phyloP scores from a whole-genome alignment of 2,329 filamentous ascomycete genomes.

The Cryoendolithus antarcticus region DNA sequence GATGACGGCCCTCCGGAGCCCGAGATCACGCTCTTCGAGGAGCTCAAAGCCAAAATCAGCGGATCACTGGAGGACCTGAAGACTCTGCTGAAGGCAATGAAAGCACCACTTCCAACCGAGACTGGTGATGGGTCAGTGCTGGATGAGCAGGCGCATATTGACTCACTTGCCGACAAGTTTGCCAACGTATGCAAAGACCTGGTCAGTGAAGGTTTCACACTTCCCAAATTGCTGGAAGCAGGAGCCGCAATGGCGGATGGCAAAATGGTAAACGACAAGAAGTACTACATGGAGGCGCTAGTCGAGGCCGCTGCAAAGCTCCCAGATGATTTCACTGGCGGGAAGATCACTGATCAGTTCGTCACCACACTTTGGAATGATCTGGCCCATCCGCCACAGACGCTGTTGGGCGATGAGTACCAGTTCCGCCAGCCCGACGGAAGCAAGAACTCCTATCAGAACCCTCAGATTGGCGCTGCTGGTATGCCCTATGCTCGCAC shows the following conservation, averaged over 20 bases:
- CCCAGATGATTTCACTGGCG: constrained; percentile 28
- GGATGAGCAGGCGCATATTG: constrained; percentile 14
- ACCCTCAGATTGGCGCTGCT: constrained; percentile 52
- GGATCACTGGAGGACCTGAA: constrained; percentile 16
- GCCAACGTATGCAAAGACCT: constrained; percentile 9
- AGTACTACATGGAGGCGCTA: constrained; percentile 48
- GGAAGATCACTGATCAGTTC: constrained; percentile 31
- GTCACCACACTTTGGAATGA: constrained; percentile 37
- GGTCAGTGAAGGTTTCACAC: constrained; percentile 1
- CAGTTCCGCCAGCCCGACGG: constrained; percentile 38
- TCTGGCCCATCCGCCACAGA: constrained; percentile 35
- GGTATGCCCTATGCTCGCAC: constrained; percentile 57
- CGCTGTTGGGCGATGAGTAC: constrained; percentile 30
- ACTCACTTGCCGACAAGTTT: constrained; percentile 8
- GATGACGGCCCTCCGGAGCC: constrained; percentile 7
- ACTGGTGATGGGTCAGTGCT: constrained; percentile 34
- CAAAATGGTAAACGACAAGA: constrained; percentile 47
- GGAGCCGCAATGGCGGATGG: constrained; percentile 26
- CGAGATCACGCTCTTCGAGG: constrained; percentile 14
- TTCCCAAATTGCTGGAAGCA: constrained; percentile 9
- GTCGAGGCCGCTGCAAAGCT: constrained; percentile 34
- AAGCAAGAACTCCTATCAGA: constrained; percentile 44
- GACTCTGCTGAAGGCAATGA: constrained; percentile 19
- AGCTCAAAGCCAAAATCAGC: constrained; percentile 10
- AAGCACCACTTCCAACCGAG: constrained; percentile 23